Percentiles rank a stretch among this genome's conserved stretches.
phyloP scores from a whole-genome alignment of 1,284 basidiomycete genomes.

The Inonotus obliquus region DNA sequence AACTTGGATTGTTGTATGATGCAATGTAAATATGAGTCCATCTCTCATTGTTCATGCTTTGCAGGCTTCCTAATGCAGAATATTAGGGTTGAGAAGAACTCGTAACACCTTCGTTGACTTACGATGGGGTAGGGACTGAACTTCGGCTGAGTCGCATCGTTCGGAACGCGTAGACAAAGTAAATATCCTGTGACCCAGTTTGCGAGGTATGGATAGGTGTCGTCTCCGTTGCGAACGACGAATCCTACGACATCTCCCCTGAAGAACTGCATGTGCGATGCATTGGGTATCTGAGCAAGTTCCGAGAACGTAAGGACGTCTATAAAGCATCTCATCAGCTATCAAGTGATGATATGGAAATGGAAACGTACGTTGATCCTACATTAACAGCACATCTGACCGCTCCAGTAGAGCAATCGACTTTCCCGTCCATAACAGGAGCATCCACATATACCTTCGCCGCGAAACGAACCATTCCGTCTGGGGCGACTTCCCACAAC shows the following conservation, averaged over 20 bases:
- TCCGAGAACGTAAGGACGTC: neutral
- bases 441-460: neutral
- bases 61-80: neutral
- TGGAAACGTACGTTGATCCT: neutral
- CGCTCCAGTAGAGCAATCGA: neutral
- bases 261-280: constrained; percentile 1
- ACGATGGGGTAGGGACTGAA: neutral
- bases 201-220: constrained; percentile 6
- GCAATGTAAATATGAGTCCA: neutral
- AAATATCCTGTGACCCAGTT: neutral
- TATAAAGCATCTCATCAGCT: neutral
- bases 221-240: constrained; percentile 8
- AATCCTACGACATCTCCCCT: constrained; percentile 1
- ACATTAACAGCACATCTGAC: constrained; percentile 3
- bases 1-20: neutral
- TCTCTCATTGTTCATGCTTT: neutral
- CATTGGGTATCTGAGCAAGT: neutral
- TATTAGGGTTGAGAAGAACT: neutral
- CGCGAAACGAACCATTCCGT: neutral
- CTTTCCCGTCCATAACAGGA: constrained; percentile 10
- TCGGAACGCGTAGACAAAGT: neutral
- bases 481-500: neutral
- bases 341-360: neutral
- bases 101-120: neutral
- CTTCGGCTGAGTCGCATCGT: neutral